phyloP scores from a whole-genome alignment of 768 basidiomycete species.

The Leccinum longicurvipes region DNA sequence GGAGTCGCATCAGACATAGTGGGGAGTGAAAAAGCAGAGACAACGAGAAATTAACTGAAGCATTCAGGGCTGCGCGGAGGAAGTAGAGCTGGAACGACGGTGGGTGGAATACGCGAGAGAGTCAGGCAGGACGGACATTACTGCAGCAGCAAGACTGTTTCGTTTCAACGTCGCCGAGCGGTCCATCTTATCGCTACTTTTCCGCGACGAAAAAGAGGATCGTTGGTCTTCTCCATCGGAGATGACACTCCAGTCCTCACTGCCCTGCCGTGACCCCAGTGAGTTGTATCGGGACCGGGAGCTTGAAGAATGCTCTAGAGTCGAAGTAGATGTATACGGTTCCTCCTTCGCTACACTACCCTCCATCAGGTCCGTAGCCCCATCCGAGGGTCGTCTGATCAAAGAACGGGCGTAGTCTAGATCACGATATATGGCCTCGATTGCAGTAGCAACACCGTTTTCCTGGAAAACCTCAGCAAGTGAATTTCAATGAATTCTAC shows the following conservation, averaged over 20 bases:
- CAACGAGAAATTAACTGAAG: neutral
- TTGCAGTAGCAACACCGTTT: slow-evolving; percentile 89
- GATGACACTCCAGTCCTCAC: slow-evolving; percentile 87
- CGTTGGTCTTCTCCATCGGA: slow-evolving; percentile 68
- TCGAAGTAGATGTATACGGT: slow-evolving; percentile 27
- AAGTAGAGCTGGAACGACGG: slow-evolving; percentile 37
- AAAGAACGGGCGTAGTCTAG: slow-evolving; percentile 90
- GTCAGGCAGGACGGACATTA: slow-evolving; percentile 61
- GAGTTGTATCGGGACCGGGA: slow-evolving; percentile 53
- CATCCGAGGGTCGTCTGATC: slow-evolving; percentile 54
- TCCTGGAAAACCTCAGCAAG: slow-evolving; percentile 52
- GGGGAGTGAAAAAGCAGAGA: neutral
- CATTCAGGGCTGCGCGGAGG: slow-evolving; percentile 24
- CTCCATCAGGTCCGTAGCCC: slow-evolving; percentile 22
- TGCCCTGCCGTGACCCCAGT: slow-evolving; percentile 52
- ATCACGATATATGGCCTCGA: slow-evolving; percentile 95
- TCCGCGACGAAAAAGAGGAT: slow-evolving; percentile 53
- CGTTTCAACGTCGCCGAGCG: slow-evolving; percentile 48
- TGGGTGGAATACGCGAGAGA: slow-evolving; percentile 42
- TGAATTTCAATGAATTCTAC: neutral
- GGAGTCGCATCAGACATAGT: slow-evolving; percentile 4
- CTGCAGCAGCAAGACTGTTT: slow-evolving; percentile 59
- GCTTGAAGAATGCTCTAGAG: slow-evolving; percentile 31
- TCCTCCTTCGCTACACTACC: slow-evolving; percentile 29
- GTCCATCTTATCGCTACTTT: slow-evolving; percentile 37